Evolutionary conservation across 495 filamentous ascomycete species (phyloP), one percentile per base, ranked within the genome.

Genomic region (Lepidopterella palustris): DNA sequence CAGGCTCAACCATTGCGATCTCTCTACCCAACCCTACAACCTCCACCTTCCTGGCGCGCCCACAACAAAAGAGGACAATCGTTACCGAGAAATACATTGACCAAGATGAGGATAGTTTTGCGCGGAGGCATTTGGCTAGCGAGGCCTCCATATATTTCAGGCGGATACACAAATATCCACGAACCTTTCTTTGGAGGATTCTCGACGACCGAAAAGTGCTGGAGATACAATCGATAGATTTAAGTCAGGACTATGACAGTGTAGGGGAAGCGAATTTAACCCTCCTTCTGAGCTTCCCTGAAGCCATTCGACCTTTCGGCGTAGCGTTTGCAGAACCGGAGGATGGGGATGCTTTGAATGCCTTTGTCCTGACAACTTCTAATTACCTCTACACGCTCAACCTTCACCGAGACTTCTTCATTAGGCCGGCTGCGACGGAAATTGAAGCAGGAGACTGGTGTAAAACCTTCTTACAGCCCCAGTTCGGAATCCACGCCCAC

Each of bases 131-230:
- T 67, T 78, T 96, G 51, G 89, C 95, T 21, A 87, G 79, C 2
- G 82, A 90, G 27, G 88, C 87, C 21, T 87, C 89, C 0, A 81
- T 97, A 40, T 95, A 89, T 79, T 89, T 95, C 73, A 82, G 92
- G 55, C 82, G 82, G 66, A 79, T 84, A 63, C 82, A 83, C 58
- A 74, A 77, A 55, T 88, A 87, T 57, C 95, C 93, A 48, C 83
- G 88, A 64, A 86, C 80, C 68, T 91, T 97, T 64, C 79, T 96
- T 23, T 98, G 95, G 92, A 79, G 93, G 55, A 79, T 98, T 20
- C 74, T 97, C 60, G 86, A 95, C 68, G 84, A 86, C 66, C 84
- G 84, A 67, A 88, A 82, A 64, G 78, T 91, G 47, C 78, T 98
- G 54, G 89, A 91, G 70, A 78, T 98, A 53, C 87, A 89, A 71